Evolutionary conservation across 164 flowering plant genomes (phyloP).

Genomic region (Vitis labrusca): DNA sequence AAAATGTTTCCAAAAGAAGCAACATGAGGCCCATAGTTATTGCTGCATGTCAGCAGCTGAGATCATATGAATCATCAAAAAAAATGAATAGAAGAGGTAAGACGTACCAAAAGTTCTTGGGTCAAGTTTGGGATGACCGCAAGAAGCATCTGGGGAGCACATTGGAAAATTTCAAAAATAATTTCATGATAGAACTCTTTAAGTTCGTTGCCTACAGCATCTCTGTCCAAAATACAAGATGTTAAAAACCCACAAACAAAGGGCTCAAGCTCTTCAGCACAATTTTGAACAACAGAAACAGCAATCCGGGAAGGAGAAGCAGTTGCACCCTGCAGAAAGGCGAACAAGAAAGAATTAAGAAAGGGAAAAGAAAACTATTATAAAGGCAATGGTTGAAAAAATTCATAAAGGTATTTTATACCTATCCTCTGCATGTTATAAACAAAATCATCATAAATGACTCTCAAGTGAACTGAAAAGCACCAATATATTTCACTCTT

Average conservation of each 20-base stretch:
- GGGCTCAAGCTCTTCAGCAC: conserved; percentile 63
- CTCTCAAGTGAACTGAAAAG: no score
- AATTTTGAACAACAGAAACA: conserved; percentile 57
- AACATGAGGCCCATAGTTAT: conserved; percentile 3
- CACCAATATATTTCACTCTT: no score
- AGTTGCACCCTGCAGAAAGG: conserved; percentile 46
- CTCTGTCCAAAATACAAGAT: conserved; percentile 69
- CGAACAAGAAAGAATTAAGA: background rate
- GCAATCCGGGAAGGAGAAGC: conserved; percentile 70
- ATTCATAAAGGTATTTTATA: background rate
- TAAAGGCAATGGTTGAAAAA: background rate
- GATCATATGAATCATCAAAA: background rate
- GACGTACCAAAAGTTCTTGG: conserved; percentile 72
- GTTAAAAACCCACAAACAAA: conserved; percentile 59
- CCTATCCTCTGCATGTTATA: background rate
- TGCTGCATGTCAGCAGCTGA: background rate
- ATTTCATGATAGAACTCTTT: conserved; percentile 84
- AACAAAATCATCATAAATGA: no score
- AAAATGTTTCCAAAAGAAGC: background rate
- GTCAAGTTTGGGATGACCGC: conserved; percentile 77
- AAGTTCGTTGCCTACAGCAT: conserved; percentile 54
- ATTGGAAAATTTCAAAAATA: conserved; percentile 61
- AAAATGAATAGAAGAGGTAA: conserved; percentile 3
- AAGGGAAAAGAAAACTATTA: background rate
- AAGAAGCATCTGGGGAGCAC: conserved; percentile 82